Conservation (phyloP, 129 eudicot species). For the Helichrysum umbraculigerum region DNA sequence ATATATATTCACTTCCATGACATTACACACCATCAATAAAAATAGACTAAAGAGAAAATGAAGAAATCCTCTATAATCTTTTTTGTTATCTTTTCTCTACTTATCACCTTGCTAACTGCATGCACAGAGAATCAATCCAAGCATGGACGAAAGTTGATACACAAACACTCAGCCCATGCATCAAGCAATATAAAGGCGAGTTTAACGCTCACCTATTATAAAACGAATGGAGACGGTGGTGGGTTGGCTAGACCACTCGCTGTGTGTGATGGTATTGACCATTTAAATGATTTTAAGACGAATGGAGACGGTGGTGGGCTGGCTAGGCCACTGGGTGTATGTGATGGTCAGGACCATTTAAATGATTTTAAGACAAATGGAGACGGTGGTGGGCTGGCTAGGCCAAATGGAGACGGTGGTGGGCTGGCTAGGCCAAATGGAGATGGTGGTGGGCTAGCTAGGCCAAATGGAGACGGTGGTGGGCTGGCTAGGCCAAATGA, state of each 20-base stretch:
- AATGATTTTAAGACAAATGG: too few relatives aligned
- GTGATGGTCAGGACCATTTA: too few relatives aligned
- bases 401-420: too few relatives aligned
- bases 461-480: too few relatives aligned
- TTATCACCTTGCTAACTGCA: neutral
- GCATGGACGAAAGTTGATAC: neutral
- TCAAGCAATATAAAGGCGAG: neutral
- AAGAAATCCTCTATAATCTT: neutral
- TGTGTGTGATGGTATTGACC: neutral
- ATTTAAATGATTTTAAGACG: neutral
- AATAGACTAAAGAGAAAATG: neutral
- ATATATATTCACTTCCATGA: neutral
- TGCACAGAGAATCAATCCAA: neutral
- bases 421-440: too few relatives aligned
- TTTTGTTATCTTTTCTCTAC: neutral
- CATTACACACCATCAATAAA: neutral
- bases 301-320: too few relatives aligned
- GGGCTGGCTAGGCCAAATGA: too few relatives aligned
- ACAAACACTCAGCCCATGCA: neutral
- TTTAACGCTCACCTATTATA: neutral
- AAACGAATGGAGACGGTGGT: constrained; percentile 3
- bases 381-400: too few relatives aligned
- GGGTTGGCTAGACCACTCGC: too few relatives aligned
- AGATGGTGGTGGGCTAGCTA: too few relatives aligned
- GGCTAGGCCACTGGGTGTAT: too few relatives aligned